Base-by-base conservation (phyloP, 2,329 filamentous ascomycete genomes). In the Fusarium miscanthi region DNA sequence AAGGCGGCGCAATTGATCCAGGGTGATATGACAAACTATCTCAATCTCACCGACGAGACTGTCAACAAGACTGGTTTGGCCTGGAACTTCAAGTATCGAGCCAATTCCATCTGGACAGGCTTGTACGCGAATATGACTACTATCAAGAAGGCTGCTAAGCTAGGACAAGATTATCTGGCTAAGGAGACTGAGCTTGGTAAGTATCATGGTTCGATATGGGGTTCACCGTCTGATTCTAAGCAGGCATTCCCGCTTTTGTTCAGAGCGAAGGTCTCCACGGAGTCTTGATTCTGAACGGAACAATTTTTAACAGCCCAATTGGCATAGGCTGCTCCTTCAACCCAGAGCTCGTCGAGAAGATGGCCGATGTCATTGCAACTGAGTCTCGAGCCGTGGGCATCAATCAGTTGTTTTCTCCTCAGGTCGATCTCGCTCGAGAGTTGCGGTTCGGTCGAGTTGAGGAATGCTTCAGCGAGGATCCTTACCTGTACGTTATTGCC, bases 281-380 rank as follows among this genome's bases (percentile, higher is more conserved):
- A 3, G 90, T 94, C 72, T 83, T 93, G 37, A 87, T 91, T 46
- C 87, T 88, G 14, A 94, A 94, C 78, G 92, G 91, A 6, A 94
- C 92, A 3, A 92, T 94, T 66, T 94, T 94, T 84, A 94, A 94
- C 81, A 93, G 90, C 3, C 92, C 92, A 0, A 93, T 94, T 73
- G 92, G 85, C 12, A 88, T 92, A 59, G 92, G 89, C 21, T 93
- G 91, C 76, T 91, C 91, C 0, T 94, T 90, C 83, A 92, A 94
- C 77, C 87, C 87, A 0, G 85, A 83, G 43, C 81, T 93, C 19
- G 83, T 93, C 7, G 81, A 90, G 72, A 87, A 92, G 72, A 93
- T 94, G 91, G 92, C 85, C 11, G 82, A 83, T 7, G 85, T 87
- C 23, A 93, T 93, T 72, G 91, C 87, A 10, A 85, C 88, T 52